Conservation (phyloP, 352 stramenopile genomes). For the Phytopythium cucurbitacearum region DNA sequence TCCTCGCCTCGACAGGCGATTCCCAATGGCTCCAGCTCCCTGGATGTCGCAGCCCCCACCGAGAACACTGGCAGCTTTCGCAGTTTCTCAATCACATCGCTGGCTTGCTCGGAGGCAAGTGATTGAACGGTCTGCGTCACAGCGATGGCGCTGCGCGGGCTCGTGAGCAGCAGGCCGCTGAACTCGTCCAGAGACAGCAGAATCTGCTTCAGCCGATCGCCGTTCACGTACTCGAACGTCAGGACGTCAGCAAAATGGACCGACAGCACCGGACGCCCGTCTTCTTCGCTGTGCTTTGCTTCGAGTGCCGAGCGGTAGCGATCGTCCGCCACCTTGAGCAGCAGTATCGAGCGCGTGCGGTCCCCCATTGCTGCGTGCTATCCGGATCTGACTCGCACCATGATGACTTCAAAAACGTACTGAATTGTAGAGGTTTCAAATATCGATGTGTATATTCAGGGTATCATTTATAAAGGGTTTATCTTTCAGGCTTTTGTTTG, state of each 20-base stretch:
- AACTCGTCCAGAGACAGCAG: slow-evolving; percentile 45
- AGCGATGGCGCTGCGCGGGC: slow-evolving; percentile 60
- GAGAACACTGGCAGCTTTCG: slow-evolving; percentile 41
- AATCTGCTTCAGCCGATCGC: slow-evolving; percentile 25
- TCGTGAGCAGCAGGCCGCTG: slow-evolving; percentile 66
- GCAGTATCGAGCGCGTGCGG: slow-evolving; percentile 19
- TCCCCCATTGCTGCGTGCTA: too few relatives aligned
- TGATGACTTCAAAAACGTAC: too few relatives aligned
- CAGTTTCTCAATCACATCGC: slow-evolving; percentile 23
- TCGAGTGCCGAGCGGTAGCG: slow-evolving; percentile 49
- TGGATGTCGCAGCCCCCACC: slow-evolving; percentile 60
- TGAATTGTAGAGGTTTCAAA: too few relatives aligned
- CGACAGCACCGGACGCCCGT: slow-evolving; percentile 5
- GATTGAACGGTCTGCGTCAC: slow-evolving; percentile 29
- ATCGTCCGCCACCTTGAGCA: slow-evolving; percentile 68
- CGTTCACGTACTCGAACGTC: slow-evolving; percentile 63
- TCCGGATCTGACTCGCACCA: too few relatives aligned
- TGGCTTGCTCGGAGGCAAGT: slow-evolving; percentile 16
- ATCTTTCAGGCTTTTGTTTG: background rate
- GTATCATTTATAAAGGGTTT: background rate
- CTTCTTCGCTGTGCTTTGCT: background rate
- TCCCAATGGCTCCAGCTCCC: slow-evolving; percentile 47
- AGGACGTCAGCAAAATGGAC: slow-evolving; percentile 62
- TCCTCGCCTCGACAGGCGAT: slow-evolving; percentile 59
- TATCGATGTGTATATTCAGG: too few relatives aligned